Percentiles rank a stretch among this genome's conserved stretches.
Evolutionary conservation across 2,329 filamentous ascomycete species (phyloP).

Genomic region (Trichoderma brevicompactum): DNA sequence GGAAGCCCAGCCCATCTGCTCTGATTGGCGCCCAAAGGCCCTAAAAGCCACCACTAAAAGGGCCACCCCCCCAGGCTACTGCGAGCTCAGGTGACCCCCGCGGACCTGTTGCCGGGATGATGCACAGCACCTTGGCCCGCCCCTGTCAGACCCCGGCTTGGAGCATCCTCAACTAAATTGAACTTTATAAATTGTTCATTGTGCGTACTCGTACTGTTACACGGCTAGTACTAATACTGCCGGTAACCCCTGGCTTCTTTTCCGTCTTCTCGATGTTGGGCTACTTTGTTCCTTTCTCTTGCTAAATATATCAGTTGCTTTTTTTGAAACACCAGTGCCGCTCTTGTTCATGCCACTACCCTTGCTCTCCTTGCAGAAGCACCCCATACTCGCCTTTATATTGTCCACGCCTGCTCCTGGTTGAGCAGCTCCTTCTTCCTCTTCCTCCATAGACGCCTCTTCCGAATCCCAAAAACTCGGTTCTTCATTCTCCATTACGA

Average conservation of each 20-base stretch:
- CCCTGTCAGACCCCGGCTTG: slow-evolving; percentile 23
- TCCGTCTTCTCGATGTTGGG: background rate
- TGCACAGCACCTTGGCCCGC: slow-evolving; percentile 13
- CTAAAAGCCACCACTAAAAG: slow-evolving; percentile 1
- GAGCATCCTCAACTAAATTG: slow-evolving; percentile 21
- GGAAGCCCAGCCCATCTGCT: slow-evolving; percentile 14
- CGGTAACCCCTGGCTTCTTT: slow-evolving; percentile 17
- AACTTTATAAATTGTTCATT: slow-evolving; percentile 20
- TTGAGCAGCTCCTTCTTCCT: background rate
- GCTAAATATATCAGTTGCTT: background rate
- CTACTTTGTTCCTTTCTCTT: background rate
- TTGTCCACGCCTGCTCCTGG: slow-evolving; percentile 19
- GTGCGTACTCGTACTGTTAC: slow-evolving; percentile 12
- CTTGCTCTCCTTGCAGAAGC: slow-evolving; percentile 5
- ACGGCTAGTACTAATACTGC: slow-evolving; percentile 8
- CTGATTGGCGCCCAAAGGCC: slow-evolving; percentile 23
- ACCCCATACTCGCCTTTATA: slow-evolving; percentile 10
- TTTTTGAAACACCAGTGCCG: slow-evolving; percentile 15
- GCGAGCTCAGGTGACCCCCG: slow-evolving; percentile 24
- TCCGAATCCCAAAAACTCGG: too few species aligned
- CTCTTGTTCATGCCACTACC: slow-evolving; percentile 6
- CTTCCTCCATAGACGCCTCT: background rate
- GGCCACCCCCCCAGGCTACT: background rate
- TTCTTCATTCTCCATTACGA: background rate
- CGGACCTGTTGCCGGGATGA: slow-evolving; percentile 16